phyloP scores from a whole-genome alignment of 2,329 filamentous ascomycete species.

The Achaetomium macrosporum region DNA sequence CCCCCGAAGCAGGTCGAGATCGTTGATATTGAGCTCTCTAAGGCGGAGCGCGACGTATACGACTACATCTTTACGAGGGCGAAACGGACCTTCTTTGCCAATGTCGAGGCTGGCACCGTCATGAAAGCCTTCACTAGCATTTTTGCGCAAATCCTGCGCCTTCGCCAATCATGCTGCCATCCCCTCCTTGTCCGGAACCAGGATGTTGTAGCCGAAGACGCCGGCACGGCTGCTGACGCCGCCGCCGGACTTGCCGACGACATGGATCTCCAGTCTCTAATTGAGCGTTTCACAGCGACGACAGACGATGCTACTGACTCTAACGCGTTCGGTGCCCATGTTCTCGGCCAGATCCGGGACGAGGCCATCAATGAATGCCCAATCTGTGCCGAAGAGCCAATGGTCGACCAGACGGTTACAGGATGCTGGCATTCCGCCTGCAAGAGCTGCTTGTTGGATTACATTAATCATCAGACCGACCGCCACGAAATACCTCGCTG shows the following conservation, averaged over 20 bases:
- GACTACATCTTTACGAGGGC: constrained; percentile 81
- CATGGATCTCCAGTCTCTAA: constrained; percentile 86
- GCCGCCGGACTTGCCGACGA: constrained; percentile 82
- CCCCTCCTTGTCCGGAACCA: constrained; percentile 83
- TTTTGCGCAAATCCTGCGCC: constrained; percentile 88
- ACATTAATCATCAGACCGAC: constrained; percentile 79
- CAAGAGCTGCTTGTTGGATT: constrained; percentile 85
- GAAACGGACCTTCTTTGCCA: constrained; percentile 77
- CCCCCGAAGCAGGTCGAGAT: constrained; percentile 79
- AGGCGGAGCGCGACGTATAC: constrained; percentile 84
- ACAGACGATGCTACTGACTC: constrained; percentile 57
- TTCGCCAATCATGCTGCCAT: constrained; percentile 92
- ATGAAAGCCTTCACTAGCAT: constrained; percentile 96
- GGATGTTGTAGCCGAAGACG: constrained; percentile 76
- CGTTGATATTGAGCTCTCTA: constrained; percentile 77
- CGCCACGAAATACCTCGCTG: constrained; percentile 72
- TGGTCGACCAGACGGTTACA: constrained; percentile 90
- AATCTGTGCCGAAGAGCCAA: constrained; percentile 90
- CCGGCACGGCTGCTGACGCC: constrained; percentile 69
- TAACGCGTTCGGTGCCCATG: constrained; percentile 76
- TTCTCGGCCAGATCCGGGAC: constrained; percentile 83
- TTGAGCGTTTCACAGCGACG: constrained; percentile 72
- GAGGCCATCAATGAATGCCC: constrained; percentile 88
- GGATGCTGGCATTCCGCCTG: constrained; percentile 98
- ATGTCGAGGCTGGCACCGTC: constrained; percentile 84